phyloP scores from a whole-genome alignment of 2,329 filamentous ascomycete genomes.

The Xylaria polymorpha region DNA sequence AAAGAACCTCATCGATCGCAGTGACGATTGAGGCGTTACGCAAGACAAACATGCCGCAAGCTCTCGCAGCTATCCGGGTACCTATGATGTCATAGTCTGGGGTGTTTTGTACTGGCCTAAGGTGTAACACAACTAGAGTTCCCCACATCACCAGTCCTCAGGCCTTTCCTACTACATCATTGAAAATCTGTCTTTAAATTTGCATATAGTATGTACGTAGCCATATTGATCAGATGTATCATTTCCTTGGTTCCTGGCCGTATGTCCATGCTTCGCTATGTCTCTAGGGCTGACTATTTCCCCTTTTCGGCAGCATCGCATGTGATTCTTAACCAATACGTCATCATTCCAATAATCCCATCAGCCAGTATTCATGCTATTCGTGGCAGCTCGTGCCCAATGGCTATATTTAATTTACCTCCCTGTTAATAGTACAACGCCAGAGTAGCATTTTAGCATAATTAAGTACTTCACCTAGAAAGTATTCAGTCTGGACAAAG shows the following conservation, averaged over 20 bases:
- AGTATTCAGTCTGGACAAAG: background rate
- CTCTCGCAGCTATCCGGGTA: conserved; percentile 13
- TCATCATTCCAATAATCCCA: too few species aligned
- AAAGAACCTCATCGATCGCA: conserved; percentile 27
- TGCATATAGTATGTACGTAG: background rate
- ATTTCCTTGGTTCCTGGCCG: background rate
- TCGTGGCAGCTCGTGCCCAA: too few species aligned
- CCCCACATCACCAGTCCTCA: conserved; percentile 11
- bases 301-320: background rate
- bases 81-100: conserved; percentile 34
- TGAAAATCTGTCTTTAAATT: background rate
- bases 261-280: conserved; percentile 1
- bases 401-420: too few species aligned
- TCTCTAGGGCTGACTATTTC: background rate
- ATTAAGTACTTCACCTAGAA: too few species aligned
- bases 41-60: conserved; percentile 23
- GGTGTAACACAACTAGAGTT: conserved; percentile 6
- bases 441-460: too few species aligned
- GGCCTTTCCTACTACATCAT: conserved; percentile 4
- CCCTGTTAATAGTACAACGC: background rate
- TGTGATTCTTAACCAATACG: conserved; percentile 17
- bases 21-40: conserved; percentile 36
- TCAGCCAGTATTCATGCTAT: too few species aligned
- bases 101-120: background rate
- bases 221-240: background rate